Base-by-base conservation (phyloP, 257 asterid genomes). In the Solanum sitiens region DNA sequence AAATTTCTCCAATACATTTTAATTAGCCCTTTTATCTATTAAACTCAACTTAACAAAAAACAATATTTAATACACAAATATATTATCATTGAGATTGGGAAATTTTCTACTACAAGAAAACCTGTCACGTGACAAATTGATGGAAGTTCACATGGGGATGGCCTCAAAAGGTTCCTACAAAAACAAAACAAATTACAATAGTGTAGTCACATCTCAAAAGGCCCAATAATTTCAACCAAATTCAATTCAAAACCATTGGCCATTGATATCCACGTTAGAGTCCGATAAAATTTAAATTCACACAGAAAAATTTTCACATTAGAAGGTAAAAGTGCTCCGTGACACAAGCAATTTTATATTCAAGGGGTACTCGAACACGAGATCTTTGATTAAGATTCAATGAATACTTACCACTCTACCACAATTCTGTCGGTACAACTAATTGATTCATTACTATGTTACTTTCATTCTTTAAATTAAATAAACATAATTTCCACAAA, bases 161-260 rank as follows among this genome's bases (percentile, higher is more conserved):
- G 90, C 82, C 89, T 75, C 45, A 18, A 70, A 47, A 39, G 83
- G 53, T 83, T 86, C 86, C 65, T 16, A 47, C 44, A 47, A 18
- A 80, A 47, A 18, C 30, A 80, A 80, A 44, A 80, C 85, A 45
- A 56, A 27, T 80, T 47, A 80, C 74, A 87, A 61, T 75, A 1
- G 90, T 93, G 91, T 59, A 65, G 94, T 91, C 94, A 88, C 90
- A 88, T 91, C 92, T 61, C 12, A 74, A 87, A 73, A 73, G 63
- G 82, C 89, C 86, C 73, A 45, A 56, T 40, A 65, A 83, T 87
- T 74, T 91, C 85, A 47, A 86, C 61, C 4, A 67, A 80, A 85
- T 40, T 85, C 42, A 44, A 33, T 70, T 87, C 21, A 86, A 59
- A 47, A 23, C n/a, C 25, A 77, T 11, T 16, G 6, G 6, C 6